Conservation (phyloP, 805 yeast genomes). For the Hyphopichia homilentoma region DNA sequence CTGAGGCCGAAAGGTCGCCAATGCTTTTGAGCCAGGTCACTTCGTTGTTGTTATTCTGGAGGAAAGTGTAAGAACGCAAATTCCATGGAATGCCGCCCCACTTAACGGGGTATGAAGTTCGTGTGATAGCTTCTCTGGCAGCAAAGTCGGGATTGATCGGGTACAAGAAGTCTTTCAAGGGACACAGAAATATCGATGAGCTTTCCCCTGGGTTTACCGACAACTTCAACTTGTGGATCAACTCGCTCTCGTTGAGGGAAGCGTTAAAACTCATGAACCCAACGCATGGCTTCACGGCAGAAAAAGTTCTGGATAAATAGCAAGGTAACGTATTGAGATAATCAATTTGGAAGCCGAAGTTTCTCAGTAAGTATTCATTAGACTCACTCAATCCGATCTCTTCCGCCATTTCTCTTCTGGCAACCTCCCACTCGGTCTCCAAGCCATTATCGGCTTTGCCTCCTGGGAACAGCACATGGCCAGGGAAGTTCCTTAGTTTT, state of each 20-base stretch:
- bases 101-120: slow-evolving; percentile 33
- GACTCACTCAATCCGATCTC: slow-evolving; percentile 71
- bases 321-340: slow-evolving; percentile 66
- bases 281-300: slow-evolving; percentile 79
- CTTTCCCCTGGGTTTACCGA: slow-evolving; percentile 75
- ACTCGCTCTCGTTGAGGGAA: slow-evolving; percentile 9
- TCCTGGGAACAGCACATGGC: slow-evolving; percentile 92
- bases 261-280: slow-evolving; percentile 50
- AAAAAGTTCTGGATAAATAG: slow-evolving; percentile 74
- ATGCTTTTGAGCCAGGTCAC: slow-evolving; percentile 61
- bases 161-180: slow-evolving; percentile 55
- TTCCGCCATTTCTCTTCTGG: slow-evolving; percentile 81
- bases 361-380: slow-evolving; percentile 38
- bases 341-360: slow-evolving; percentile 57
- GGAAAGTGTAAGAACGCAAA: slow-evolving; percentile 58
- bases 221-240: slow-evolving; percentile 33
- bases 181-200: slow-evolving; percentile 65
- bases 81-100: slow-evolving; percentile 79
- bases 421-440: slow-evolving; percentile 66
- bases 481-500: slow-evolving; percentile 68
- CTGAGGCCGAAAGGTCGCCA: slow-evolving; percentile 53
- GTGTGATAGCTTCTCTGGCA: slow-evolving; percentile 26
- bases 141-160: slow-evolving; percentile 19
- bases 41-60: slow-evolving; percentile 52
- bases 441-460: slow-evolving; percentile 77